A percentile compares a stretch with the other conserved stretches of the same genome.
Conservation (phyloP, 1,284 basidiomycete genomes). For the Boletus coffeatus region DNA sequence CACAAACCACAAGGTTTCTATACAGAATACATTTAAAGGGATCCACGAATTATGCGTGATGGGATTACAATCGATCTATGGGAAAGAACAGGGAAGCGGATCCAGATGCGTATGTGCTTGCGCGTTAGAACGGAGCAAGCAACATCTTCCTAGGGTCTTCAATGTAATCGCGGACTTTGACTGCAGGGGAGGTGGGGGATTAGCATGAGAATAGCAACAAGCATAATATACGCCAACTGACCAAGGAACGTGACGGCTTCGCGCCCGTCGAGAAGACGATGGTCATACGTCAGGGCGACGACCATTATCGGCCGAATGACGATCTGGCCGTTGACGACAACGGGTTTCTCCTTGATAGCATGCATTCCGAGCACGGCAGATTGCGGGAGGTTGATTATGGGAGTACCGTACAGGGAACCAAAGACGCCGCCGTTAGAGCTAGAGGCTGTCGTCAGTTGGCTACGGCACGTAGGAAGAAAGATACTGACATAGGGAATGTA, state of each 20-base stretch:
- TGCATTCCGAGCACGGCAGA: slow-evolving; percentile 97
- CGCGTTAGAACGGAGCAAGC: slow-evolving; percentile 30
- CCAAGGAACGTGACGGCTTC: slow-evolving; percentile 98
- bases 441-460: slow-evolving; percentile 5
- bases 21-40: slow-evolving; percentile 2
- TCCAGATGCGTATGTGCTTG: slow-evolving; percentile 1
- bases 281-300: slow-evolving; percentile 93
- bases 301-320: slow-evolving; percentile 98
- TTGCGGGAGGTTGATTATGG: slow-evolving; percentile 97
- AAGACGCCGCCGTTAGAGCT: slow-evolving; percentile 99
- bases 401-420: slow-evolving; percentile 94
- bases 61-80: slow-evolving; percentile 9
- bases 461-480: background rate
- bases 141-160: slow-evolving; percentile 58
- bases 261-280: slow-evolving; percentile 91
- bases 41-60: slow-evolving; percentile 11
- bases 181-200: slow-evolving; percentile 36
- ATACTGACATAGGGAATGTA: slow-evolving; percentile 89
- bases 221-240: slow-evolving; percentile 36
- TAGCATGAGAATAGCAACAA: slow-evolving; percentile 4
- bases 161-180: slow-evolving; percentile 56
- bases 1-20: slow-evolving; percentile 4
- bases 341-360: slow-evolving; percentile 90
- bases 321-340: slow-evolving; percentile 91
- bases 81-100: background rate